Percentiles rank a stretch among this genome's conserved stretches.
Conservation (phyloP, 345 rosid genomes). For the Kandelia obovata region DNA sequence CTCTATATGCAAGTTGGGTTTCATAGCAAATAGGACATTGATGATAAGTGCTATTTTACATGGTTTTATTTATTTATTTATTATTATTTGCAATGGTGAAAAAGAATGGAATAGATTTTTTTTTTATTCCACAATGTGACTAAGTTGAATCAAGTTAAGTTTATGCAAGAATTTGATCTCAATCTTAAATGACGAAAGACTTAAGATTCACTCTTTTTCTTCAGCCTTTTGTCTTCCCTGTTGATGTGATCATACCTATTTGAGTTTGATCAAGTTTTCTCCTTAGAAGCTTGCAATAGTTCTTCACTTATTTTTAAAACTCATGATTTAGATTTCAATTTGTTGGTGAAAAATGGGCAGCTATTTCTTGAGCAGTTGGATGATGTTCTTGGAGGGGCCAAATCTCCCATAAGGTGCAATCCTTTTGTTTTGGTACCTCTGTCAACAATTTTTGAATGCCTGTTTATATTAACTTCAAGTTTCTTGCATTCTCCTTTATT, state of each 20-base stretch:
- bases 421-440: not conserved
- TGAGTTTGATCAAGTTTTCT: not conserved
- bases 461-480: conserved; percentile 2
- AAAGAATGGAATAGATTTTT: not conserved
- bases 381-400: conserved; percentile 73
- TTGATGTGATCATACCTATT: too few relatives aligned
- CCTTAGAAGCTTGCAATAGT: not conserved
- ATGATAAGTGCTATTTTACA: not conserved
- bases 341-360: conserved; percentile 38
- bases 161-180: not conserved
- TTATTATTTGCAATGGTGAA: not conserved
- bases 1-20: not conserved
- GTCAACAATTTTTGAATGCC: not conserved
- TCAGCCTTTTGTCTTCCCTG: not conserved
- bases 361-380: conserved; percentile 94
- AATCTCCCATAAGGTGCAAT: conserved; percentile 64
- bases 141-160: not conserved
- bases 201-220: not conserved
- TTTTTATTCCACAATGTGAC: not conserved
- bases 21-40: not conserved
- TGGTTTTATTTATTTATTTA: not conserved
- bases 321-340: not conserved
- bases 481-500: not conserved
- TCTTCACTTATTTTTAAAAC: conserved; percentile 7
- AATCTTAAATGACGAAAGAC: not conserved